phyloP scores from a whole-genome alignment of 2,329 filamentous ascomycete genomes.

The Monosporascus sp. region DNA sequence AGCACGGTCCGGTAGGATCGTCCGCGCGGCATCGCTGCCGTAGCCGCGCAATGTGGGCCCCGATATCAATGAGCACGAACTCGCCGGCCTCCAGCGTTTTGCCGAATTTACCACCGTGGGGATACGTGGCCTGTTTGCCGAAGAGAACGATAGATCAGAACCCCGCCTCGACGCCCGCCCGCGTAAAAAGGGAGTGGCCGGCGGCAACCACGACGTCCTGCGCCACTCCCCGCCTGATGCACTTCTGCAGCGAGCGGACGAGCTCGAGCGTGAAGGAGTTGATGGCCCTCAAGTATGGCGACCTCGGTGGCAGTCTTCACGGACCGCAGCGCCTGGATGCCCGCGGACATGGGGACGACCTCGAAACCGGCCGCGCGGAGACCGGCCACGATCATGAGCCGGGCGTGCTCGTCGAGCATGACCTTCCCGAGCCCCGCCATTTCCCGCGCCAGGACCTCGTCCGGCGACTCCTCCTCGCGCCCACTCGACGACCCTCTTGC shows the following conservation, averaged over 20 bases:
- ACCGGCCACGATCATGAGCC: slow-evolving; percentile 26
- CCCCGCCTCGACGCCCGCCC: slow-evolving; percentile 19
- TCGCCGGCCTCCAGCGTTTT: slow-evolving; percentile 20
- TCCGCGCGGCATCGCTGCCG: slow-evolving; percentile 25
- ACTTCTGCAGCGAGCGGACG: slow-evolving; percentile 21
- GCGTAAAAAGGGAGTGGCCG: slow-evolving; percentile 16
- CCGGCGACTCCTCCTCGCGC: slow-evolving; percentile 23
- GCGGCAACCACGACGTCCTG: slow-evolving; percentile 20
- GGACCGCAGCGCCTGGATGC: slow-evolving; percentile 18
- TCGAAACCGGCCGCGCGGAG: slow-evolving; percentile 20
- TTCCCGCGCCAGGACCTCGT: slow-evolving; percentile 17
- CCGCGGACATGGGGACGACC: slow-evolving; percentile 23
- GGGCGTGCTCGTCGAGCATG: slow-evolving; percentile 25
- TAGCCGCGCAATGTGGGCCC: slow-evolving; percentile 23
- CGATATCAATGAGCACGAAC: slow-evolving; percentile 26
- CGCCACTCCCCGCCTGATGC: slow-evolving; percentile 18
- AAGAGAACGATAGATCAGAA: slow-evolving; percentile 27
- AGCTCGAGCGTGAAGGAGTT: slow-evolving; percentile 25
- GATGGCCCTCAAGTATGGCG: slow-evolving; percentile 21
- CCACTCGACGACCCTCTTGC: slow-evolving; percentile 21
- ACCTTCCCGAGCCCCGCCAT: slow-evolving; percentile 16
- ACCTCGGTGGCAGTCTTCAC: slow-evolving; percentile 25
- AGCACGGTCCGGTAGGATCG: slow-evolving; percentile 19
- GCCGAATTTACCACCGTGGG: slow-evolving; percentile 23
- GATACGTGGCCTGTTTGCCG: slow-evolving; percentile 23